Conservation (phyloP, 2,329 filamentous ascomycete genomes). For the Rhytidhysteron rufulum region DNA sequence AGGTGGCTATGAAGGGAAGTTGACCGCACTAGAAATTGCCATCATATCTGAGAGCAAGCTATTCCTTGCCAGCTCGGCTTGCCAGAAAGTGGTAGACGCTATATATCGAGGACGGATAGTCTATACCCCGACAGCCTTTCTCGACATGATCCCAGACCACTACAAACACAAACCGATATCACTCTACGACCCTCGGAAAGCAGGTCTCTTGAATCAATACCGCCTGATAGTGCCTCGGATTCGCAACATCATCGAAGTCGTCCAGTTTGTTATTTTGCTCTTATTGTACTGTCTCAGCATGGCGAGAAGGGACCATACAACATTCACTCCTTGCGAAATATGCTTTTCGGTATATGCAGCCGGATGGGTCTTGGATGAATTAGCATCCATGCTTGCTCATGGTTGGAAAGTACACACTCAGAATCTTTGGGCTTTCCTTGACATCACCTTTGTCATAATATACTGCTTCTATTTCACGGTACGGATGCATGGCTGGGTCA, state of each 20-base stretch:
- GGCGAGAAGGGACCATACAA: conserved; percentile 59
- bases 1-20: conserved; percentile 53
- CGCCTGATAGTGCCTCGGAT: conserved; percentile 78
- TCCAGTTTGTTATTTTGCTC: conserved; percentile 69
- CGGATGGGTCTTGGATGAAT: conserved; percentile 76
- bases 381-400: conserved; percentile 73
- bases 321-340: conserved; percentile 57
- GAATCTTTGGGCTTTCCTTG: conserved; percentile 84
- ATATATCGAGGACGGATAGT: conserved; percentile 78
- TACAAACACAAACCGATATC: conserved; percentile 83
- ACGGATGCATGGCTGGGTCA: conserved; percentile 61
- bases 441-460: conserved; percentile 71
- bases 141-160: conserved; percentile 79
- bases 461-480: conserved; percentile 66
- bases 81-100: conserved; percentile 76
- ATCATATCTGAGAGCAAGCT: conserved; percentile 78
- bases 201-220: conserved; percentile 78
- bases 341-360: conserved; percentile 70
- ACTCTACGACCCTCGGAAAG: conserved; percentile 72
- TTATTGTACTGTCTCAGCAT: conserved; percentile 69
- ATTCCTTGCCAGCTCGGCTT: conserved; percentile 73
- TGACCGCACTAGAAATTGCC: conserved; percentile 77
- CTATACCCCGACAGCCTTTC: conserved; percentile 76
- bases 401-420: conserved; percentile 79
- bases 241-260: conserved; percentile 68